Conservation (phyloP, 139 green algal species). For the Desmodesmus armatus region DNA sequence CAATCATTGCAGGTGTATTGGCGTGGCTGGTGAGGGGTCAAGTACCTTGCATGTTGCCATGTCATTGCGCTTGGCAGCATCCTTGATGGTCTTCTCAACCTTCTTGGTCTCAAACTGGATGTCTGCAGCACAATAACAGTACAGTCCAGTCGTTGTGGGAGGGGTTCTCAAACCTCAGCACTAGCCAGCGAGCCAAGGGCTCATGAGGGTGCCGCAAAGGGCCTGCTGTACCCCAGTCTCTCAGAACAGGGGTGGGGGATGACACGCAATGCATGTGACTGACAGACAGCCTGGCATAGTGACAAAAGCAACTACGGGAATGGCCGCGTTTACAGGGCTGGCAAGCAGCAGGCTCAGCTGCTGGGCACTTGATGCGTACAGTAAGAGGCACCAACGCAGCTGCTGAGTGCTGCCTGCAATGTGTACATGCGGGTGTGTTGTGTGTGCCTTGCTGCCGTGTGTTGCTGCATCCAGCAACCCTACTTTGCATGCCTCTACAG, state of each 20-base stretch:
- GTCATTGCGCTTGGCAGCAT: slow-evolving; percentile 86
- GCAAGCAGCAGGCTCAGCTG: background rate
- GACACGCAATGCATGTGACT: background rate
- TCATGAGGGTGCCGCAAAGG: too few relatives aligned
- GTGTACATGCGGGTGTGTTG: background rate
- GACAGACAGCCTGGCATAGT: slow-evolving; percentile 4
- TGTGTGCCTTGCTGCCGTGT: background rate
- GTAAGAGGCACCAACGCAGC: background rate
- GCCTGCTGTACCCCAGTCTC: too few relatives aligned
- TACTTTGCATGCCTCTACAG: background rate
- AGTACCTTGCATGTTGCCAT: slow-evolving; percentile 74
- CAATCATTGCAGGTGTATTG: background rate
- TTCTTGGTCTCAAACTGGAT: slow-evolving; percentile 88
- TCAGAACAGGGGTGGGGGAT: background rate
- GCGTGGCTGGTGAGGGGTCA: background rate
- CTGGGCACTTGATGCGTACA: background rate
- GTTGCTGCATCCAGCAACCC: background rate
- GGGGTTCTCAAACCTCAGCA: too few relatives aligned
- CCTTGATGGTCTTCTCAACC: slow-evolving; percentile 76
- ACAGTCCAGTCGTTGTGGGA: too few relatives aligned
- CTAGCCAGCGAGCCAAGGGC: too few relatives aligned
- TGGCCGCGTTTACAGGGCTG: background rate
- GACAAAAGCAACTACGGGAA: background rate
- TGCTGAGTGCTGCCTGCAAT: background rate
- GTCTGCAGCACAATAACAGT: slow-evolving; percentile 59